Conservation (phyloP, 805 yeast species). For the Candida pini region DNA sequence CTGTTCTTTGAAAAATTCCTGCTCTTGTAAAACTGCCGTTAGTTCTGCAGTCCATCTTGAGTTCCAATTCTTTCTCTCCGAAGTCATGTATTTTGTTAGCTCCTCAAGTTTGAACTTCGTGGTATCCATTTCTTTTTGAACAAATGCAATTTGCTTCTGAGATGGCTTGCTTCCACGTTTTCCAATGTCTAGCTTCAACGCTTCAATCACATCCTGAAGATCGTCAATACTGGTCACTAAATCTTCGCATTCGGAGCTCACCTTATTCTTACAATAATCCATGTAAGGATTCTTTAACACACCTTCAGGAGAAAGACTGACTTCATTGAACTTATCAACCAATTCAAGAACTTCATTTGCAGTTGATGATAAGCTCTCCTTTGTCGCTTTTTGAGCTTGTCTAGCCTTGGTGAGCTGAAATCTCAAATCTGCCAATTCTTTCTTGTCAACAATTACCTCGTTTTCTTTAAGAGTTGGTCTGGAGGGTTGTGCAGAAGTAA, state of each 20-base stretch:
- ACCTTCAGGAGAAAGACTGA: constrained; percentile 20
- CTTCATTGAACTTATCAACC: constrained; percentile 45
- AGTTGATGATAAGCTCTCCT: constrained; percentile 34
- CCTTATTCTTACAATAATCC: constrained; percentile 65
- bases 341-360: constrained; percentile 40
- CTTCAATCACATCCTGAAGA: constrained; percentile 86
- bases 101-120: constrained; percentile 49
- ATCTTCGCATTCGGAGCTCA: constrained; percentile 72
- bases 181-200: constrained; percentile 84
- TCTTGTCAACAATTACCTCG: constrained; percentile 9
- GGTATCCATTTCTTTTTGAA: constrained; percentile 55
- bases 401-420: constrained; percentile 55
- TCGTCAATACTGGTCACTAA: constrained; percentile 82
- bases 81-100: constrained; percentile 55
- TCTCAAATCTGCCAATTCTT: constrained; percentile 40
- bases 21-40: constrained; percentile 88
- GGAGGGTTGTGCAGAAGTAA: neutral
- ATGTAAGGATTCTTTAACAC: constrained; percentile 44
- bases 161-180: constrained; percentile 82
- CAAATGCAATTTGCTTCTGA: constrained; percentile 61
- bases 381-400: constrained; percentile 46
- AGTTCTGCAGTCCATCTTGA: constrained; percentile 88
- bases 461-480: neutral
- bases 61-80: constrained; percentile 83
- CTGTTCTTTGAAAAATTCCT: constrained; percentile 84